phyloP scores from a whole-genome alignment of 2,329 filamentous ascomycete species.

The Fusarium incarnatum region DNA sequence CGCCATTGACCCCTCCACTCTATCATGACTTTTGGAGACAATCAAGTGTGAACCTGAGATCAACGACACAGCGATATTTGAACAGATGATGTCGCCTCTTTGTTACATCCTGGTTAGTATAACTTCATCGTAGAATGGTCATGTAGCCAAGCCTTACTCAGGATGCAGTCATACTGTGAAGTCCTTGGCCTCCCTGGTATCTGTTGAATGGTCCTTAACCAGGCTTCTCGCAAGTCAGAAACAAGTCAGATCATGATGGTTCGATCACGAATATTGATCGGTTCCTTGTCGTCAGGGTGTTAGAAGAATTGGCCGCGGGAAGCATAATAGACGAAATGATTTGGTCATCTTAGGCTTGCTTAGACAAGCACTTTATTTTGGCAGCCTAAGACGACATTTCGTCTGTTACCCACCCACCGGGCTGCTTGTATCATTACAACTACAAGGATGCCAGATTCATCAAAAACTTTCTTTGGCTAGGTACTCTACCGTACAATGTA shows the following conservation, averaged over 20 bases:
- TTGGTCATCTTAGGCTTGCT: too few relatives aligned
- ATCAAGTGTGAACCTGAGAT: background rate
- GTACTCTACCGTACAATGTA: background rate
- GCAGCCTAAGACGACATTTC: too few relatives aligned
- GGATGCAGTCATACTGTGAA: background rate
- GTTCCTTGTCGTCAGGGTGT: background rate
- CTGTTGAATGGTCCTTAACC: background rate
- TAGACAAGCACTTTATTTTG: too few relatives aligned
- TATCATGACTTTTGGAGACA: constrained; percentile 1
- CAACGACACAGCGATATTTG: background rate
- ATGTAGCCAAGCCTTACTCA: background rate
- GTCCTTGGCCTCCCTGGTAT: background rate
- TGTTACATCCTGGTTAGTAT: background rate
- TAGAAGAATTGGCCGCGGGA: too few relatives aligned
- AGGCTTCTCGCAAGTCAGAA: constrained; percentile 32
- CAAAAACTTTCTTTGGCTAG: background rate
- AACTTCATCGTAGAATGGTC: background rate
- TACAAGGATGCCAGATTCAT: constrained; percentile 2
- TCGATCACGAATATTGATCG: constrained; percentile 37
- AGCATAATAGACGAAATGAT: too few relatives aligned
- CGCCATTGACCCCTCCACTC: constrained; percentile 11
- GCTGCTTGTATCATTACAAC: background rate
- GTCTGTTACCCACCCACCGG: too few relatives aligned
- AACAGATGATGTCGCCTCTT: background rate
- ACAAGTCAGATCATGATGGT: constrained; percentile 44